Evolutionary conservation across 164 flowering plant species (phyloP).

Genomic region (Vitis riparia): DNA sequence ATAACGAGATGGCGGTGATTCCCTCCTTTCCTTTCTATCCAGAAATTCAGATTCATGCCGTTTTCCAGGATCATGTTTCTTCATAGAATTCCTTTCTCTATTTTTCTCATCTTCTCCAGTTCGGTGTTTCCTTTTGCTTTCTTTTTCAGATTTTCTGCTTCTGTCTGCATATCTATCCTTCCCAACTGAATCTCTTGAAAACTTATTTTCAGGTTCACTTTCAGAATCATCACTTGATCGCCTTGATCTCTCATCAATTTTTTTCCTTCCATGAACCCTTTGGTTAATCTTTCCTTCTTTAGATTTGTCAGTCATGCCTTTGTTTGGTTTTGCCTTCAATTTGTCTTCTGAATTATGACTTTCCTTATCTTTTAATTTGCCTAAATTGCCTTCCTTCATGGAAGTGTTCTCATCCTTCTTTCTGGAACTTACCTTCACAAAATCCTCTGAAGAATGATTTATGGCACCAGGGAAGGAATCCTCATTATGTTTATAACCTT

Average conservation of each 20-base stretch:
- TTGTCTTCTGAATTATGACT: constrained; percentile 24
- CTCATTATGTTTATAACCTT: constrained; percentile 17
- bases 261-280: constrained; percentile 21
- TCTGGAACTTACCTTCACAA: constrained; percentile 28
- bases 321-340: constrained; percentile 24
- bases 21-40: constrained; percentile 48
- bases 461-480: constrained; percentile 14
- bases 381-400: constrained; percentile 20
- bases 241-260: constrained; percentile 18
- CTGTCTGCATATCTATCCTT: constrained; percentile 39
- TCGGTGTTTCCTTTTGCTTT: constrained; percentile 49
- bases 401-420: constrained; percentile 34
- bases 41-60: constrained; percentile 28
- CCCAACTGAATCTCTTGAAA: constrained; percentile 22
- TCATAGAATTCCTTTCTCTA: constrained; percentile 29
- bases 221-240: constrained; percentile 20
- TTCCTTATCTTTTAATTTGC: constrained; percentile 32
- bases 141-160: constrained; percentile 46
- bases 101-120: constrained; percentile 36
- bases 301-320: constrained; percentile 23
- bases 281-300: not conserved
- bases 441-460: constrained; percentile 26
- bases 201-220: constrained; percentile 32
- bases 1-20: constrained; percentile 33
- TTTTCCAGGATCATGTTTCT: constrained; percentile 37